These are phyloP conservation scores for Cladorrhinum samala DNA, from an alignment of 495 filamentous ascomycete genomes.

Conservation along the genomic window DNA sequence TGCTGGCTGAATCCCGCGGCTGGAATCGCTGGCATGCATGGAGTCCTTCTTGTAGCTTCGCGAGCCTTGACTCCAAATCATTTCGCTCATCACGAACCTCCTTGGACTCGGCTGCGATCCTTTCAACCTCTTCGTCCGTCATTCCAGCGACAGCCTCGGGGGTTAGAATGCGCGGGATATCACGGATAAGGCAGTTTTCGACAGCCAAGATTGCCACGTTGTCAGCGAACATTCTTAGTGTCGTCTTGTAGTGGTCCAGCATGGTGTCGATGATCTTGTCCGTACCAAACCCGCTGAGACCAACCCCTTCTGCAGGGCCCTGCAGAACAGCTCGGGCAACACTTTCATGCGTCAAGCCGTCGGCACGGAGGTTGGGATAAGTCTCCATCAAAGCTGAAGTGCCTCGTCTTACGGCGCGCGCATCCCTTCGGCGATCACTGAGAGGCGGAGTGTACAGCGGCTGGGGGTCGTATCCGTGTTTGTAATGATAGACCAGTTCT, in stretches of 20 bases:
- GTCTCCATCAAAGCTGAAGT: neutral
- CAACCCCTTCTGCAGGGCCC: neutral
- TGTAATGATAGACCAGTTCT: slow-evolving; percentile 29
- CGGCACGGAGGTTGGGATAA: neutral
- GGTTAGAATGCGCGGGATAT: slow-evolving; percentile 19
- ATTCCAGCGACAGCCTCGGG: slow-evolving; percentile 14
- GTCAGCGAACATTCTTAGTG: slow-evolving; percentile 18
- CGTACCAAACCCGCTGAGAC: neutral
- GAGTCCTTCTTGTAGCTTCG: no score
- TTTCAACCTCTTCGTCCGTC: slow-evolving; percentile 9
- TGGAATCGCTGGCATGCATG: no score
- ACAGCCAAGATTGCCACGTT: slow-evolving; percentile 24
- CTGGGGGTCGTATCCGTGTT: neutral
- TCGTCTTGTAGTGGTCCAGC: slow-evolving; percentile 32
- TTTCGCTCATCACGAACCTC: no score
- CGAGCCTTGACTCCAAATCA: no score
- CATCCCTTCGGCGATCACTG: neutral
- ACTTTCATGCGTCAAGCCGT: neutral
- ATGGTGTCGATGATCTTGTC: slow-evolving; percentile 31
- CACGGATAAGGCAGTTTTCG: slow-evolving; percentile 27
- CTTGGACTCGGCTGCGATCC: slow-evolving; percentile 22
- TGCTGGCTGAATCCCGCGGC: no score
- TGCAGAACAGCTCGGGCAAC: neutral
- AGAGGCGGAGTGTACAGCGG: no score
- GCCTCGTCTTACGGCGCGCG: neutral